These are phyloP conservation scores for Rhizopus sp. DNA, from an alignment of 371 early-diverging fungal genomes.

Conservation along the genomic window DNA sequence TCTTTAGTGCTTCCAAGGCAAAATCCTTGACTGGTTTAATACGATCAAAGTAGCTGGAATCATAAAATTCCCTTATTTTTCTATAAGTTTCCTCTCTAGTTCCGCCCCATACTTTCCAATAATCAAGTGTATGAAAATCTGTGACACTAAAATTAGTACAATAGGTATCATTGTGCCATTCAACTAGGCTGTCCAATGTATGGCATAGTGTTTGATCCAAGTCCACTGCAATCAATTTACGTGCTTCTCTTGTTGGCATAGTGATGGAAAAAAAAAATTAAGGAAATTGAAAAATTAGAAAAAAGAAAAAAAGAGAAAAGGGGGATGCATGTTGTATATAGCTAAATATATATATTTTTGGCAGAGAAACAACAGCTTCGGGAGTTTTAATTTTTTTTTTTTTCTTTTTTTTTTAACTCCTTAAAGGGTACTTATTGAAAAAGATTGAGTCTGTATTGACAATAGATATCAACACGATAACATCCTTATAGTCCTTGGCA, in stretches of 20 bases:
- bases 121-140: conserved; percentile 48
- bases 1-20: conserved; percentile 54
- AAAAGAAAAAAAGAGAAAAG: conserved; percentile 2
- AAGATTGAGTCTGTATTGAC: conserved; percentile 23
- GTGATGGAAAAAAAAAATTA: neutral
- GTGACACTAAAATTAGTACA: conserved; percentile 34
- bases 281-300: conserved; percentile 1
- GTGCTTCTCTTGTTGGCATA: conserved; percentile 24
- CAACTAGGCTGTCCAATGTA: conserved; percentile 41
- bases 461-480: conserved; percentile 31
- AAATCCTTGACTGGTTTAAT: conserved; percentile 54
- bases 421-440: conserved; percentile 13
- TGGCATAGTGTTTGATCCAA: conserved; percentile 55
- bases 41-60: conserved; percentile 44
- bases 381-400: conserved; percentile 4
- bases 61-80: conserved; percentile 54
- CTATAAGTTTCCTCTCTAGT: conserved; percentile 46
- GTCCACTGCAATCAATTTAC: conserved; percentile 54
- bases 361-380: neutral
- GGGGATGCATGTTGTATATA: neutral
- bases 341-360: neutral
- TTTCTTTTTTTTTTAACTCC: conserved; percentile 1
- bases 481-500: conserved; percentile 9
- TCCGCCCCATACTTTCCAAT: conserved; percentile 53
- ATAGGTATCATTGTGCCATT: conserved; percentile 53